A percentile compares a stretch with the other conserved stretches of the same genome.
Evolutionary conservation across 2,329 filamentous ascomycete genomes (phyloP).

Genomic region (Dactylellina sp.): DNA sequence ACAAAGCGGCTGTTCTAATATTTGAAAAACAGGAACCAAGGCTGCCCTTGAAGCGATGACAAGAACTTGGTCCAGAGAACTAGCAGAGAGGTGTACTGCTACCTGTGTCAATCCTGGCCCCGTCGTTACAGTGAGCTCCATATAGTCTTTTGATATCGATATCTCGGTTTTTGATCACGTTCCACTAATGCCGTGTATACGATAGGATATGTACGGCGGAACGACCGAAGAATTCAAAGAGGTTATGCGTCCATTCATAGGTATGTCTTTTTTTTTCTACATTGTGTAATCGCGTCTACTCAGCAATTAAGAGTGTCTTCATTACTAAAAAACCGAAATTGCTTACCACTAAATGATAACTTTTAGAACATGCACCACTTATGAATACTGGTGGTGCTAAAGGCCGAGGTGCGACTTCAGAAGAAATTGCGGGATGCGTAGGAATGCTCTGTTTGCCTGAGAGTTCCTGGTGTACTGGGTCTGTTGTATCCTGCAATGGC

Average conservation of each 20-base stretch:
- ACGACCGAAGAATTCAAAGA: slow-evolving; percentile 71
- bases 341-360: slow-evolving; percentile 62
- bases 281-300: neutral
- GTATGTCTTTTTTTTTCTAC: slow-evolving; percentile 55
- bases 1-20: slow-evolving; percentile 67
- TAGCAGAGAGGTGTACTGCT: slow-evolving; percentile 73
- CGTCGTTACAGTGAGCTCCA: slow-evolving; percentile 66
- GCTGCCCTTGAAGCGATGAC: slow-evolving; percentile 77
- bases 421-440: slow-evolving; percentile 80
- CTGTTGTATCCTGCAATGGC: slow-evolving; percentile 82
- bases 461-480: slow-evolving; percentile 81
- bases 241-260: slow-evolving; percentile 71
- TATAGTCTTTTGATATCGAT: neutral
- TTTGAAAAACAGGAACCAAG: slow-evolving; percentile 74
- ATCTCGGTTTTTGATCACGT: neutral
- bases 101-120: slow-evolving; percentile 76
- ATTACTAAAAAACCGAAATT: neutral
- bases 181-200: slow-evolving; percentile 3
- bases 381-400: slow-evolving; percentile 67
- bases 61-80: slow-evolving; percentile 74
- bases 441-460: slow-evolving; percentile 80
- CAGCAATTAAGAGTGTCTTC: neutral
- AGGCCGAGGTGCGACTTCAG: slow-evolving; percentile 73
- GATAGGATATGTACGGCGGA: slow-evolving; percentile 71
- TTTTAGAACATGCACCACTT: slow-evolving; percentile 70